Evolutionary conservation across 139 green algal genomes (phyloP).

Genomic region (Nannochloris sp.): DNA sequence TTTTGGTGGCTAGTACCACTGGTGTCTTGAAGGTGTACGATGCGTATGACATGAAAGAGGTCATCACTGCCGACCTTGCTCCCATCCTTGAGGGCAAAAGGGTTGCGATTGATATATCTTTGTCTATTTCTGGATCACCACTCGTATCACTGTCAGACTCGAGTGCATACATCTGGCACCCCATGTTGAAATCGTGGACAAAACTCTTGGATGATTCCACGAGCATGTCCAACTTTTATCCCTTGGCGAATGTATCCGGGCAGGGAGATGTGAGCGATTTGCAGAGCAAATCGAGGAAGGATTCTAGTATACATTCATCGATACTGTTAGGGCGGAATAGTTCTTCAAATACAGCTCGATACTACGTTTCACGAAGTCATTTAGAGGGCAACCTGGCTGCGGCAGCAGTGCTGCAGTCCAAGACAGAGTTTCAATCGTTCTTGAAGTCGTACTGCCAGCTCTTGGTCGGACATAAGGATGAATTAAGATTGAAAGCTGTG

Average conservation of each 20-base stretch:
- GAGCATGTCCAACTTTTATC: constrained; percentile 29
- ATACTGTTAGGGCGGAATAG: neutral
- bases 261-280: constrained; percentile 35
- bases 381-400: constrained; percentile 51
- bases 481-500: constrained; percentile 46
- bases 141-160: constrained; percentile 46
- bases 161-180: constrained; percentile 47
- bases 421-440: constrained; percentile 48
- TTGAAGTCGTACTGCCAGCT: constrained; percentile 49
- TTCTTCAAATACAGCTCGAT: neutral
- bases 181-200: constrained; percentile 44
- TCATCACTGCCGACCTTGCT: constrained; percentile 20
- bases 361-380: constrained; percentile 19
- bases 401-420: constrained; percentile 32
- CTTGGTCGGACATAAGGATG: constrained; percentile 28
- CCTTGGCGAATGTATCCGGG: neutral
- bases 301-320: neutral
- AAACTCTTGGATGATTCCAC: constrained; percentile 51
- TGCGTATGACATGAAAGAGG: constrained; percentile 5
- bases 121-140: constrained; percentile 34
- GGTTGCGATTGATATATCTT: constrained; percentile 26
- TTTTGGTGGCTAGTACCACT: constrained; percentile 31
- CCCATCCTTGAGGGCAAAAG: constrained; percentile 27
- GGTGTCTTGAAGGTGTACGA: constrained; percentile 32
- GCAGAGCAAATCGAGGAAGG: constrained; percentile 21